Evolutionary conservation across 2,329 filamentous ascomycete species (phyloP), one percentile per base, ranked within the genome.

Genomic region (Dactylonectria estremocensis): DNA sequence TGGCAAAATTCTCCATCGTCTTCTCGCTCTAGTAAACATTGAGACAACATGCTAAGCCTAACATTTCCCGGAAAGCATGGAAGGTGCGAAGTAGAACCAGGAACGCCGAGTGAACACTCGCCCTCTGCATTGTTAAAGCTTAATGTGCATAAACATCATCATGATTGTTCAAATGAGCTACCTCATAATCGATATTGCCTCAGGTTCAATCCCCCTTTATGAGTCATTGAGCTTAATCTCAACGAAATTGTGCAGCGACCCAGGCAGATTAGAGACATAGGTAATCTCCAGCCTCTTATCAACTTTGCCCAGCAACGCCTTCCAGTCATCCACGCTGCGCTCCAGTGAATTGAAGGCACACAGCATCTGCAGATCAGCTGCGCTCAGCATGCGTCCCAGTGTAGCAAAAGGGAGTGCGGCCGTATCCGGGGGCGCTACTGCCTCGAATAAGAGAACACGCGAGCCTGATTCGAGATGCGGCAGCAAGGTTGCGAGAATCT

Each of bases 301-400:
- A 1, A 61, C 64, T 11, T 46, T 50, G 2, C 10, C 31, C 8
- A 75, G 33, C 16, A 75, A 22, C 2, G 20, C 35, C 10, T 48
- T 61, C 68, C 70, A 71, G 22, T 63, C 65, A 10, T 69, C 54
- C 37, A 69, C 14, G 4, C 6, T 66, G 6, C 71, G 58, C 57
- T 74, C 70, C 33, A 61, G 43, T 1, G 80, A 80, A 67, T 86
- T 86, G 54, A 85, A 84, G 2, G 86, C 69, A 10, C 81, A 79
- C 80, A 87, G 81, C 80, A 88, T 82, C 31, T 83, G 78, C 67
- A 88, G 63, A 72, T 88, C 72, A 0, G 43, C 55, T 2, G 55
- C 68, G 18, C 37, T 61, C 18, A 69, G 28, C 24, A 64, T 45
- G 2, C 69, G 66, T 7, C 6, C 7, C 6, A 68, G 31, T 13